Evolutionary conservation across 768 basidiomycete genomes (phyloP).

Genomic region (Tulasnella sp.): DNA sequence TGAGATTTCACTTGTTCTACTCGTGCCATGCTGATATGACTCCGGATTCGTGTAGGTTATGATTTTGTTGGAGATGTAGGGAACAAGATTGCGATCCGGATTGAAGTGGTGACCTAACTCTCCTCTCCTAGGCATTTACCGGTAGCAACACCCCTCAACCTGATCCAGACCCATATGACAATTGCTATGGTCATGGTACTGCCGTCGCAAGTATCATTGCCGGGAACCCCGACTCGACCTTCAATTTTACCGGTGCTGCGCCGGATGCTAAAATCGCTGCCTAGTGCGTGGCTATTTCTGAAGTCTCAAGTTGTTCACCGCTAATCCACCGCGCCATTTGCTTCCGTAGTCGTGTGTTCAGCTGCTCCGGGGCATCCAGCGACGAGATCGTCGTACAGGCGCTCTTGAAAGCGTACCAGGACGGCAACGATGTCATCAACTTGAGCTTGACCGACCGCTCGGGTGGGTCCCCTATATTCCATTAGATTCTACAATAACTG

Average conservation of each 20-base stretch:
- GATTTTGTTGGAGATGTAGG: conserved; percentile 13
- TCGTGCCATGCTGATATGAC: not conserved
- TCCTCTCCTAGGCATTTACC: not conserved
- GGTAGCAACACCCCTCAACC: not conserved
- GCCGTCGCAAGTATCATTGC: conserved; percentile 13
- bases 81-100: not conserved
- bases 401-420: conserved; percentile 5
- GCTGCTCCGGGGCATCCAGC: conserved; percentile 3
- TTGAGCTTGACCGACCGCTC: not conserved
- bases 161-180: conserved; percentile 13
- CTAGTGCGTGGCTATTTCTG: conserved; percentile 1
- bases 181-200: conserved; percentile 13
- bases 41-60: not conserved
- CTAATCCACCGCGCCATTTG: not conserved
- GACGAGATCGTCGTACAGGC: conserved; percentile 10
- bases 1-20: not conserved
- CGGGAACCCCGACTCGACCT: conserved; percentile 3
- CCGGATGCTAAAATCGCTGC: conserved; percentile 5
- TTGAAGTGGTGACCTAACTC: not conserved
- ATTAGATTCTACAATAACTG: not conserved
- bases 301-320: not conserved
- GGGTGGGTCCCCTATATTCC: not conserved
- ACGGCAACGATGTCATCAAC: conserved; percentile 11
- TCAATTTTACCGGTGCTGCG: conserved; percentile 9
- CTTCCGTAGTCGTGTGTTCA: conserved; percentile 7